Evolutionary conservation across 1,284 basidiomycete genomes (phyloP).

Genomic region (Bjerkandera adusta): DNA sequence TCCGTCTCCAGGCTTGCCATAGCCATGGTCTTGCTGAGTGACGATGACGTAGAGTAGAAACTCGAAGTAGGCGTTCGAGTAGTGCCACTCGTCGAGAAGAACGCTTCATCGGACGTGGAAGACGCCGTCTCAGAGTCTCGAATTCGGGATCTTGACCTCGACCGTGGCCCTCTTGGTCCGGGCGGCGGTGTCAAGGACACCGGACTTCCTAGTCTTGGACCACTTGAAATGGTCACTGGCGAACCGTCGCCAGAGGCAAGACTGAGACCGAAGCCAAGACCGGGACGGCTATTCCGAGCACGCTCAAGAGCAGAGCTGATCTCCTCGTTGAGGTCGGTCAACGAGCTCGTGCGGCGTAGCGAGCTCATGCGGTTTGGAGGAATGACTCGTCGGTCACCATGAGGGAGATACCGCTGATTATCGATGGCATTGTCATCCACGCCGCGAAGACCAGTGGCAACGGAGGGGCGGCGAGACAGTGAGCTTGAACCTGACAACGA

Average conservation of each 20-base stretch:
- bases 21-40: conserved; percentile 21
- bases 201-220: conserved; percentile 46
- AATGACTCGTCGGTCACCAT: conserved; percentile 64
- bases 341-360: conserved; percentile 67
- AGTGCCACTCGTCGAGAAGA: conserved; percentile 46
- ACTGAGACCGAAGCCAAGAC: conserved; percentile 43
- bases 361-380: conserved; percentile 58
- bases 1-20: conserved; percentile 15
- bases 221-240: conserved; percentile 58
- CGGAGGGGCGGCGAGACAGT: conserved; percentile 41
- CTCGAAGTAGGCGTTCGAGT: conserved; percentile 34
- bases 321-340: conserved; percentile 73
- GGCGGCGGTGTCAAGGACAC: conserved; percentile 65
- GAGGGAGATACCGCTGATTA: conserved; percentile 55
- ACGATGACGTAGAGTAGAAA: conserved; percentile 33
- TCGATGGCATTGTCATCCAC: conserved; percentile 69
- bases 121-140: conserved; percentile 32
- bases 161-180: too few relatives aligned
- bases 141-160: conserved; percentile 37
- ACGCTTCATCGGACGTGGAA: conserved; percentile 56
- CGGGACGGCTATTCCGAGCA: conserved; percentile 42
- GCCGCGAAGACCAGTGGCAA: conserved; percentile 58
- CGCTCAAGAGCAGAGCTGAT: conserved; percentile 50
- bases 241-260: conserved; percentile 40
- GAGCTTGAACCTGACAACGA: conserved; percentile 43